Percentiles rank a stretch among this genome's conserved stretches.
Evolutionary conservation across 2,329 filamentous ascomycete genomes (phyloP).

Genomic region (Fusarium paranaense): DNA sequence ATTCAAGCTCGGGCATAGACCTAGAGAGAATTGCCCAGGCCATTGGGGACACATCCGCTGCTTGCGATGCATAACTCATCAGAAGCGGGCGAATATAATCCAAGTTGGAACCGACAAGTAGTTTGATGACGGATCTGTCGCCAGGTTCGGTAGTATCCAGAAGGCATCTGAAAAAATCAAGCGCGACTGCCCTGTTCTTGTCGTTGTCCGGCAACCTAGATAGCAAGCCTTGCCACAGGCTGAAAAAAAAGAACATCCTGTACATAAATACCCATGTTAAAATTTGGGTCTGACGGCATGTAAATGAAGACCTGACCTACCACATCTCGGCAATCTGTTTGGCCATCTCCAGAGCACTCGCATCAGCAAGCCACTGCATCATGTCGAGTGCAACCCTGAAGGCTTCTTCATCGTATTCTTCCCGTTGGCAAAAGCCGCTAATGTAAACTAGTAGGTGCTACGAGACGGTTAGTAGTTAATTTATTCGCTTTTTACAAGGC

Average conservation of each 20-base stretch:
- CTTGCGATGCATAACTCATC: not conserved
- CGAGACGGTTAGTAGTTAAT: not conserved
- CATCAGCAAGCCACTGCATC: not conserved
- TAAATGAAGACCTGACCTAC: not conserved
- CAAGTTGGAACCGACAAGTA: not conserved
- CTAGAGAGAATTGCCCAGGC: not conserved
- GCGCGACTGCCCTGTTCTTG: too few relatives aligned
- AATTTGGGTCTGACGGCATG: too few relatives aligned
- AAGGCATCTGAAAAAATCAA: not conserved
- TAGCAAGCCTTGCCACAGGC: rapidly evolving
- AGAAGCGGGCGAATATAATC: not conserved
- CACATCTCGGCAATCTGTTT: rapidly evolving
- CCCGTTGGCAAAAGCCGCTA: rapidly evolving
- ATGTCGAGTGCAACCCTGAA: not conserved
- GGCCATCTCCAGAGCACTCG: not conserved
- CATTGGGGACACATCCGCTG: not conserved
- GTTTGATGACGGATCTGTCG: not conserved
- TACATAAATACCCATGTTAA: not conserved
- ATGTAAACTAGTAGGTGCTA: too few relatives aligned
- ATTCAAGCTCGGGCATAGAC: not conserved
- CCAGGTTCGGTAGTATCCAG: not conserved
- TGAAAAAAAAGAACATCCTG: rapidly evolving
- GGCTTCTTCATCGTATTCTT: not conserved
- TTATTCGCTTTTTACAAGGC: not conserved
- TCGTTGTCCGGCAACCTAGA: not conserved